phyloP scores from a whole-genome alignment of 1,284 basidiomycete genomes.

The Rhodofomes roseus region DNA sequence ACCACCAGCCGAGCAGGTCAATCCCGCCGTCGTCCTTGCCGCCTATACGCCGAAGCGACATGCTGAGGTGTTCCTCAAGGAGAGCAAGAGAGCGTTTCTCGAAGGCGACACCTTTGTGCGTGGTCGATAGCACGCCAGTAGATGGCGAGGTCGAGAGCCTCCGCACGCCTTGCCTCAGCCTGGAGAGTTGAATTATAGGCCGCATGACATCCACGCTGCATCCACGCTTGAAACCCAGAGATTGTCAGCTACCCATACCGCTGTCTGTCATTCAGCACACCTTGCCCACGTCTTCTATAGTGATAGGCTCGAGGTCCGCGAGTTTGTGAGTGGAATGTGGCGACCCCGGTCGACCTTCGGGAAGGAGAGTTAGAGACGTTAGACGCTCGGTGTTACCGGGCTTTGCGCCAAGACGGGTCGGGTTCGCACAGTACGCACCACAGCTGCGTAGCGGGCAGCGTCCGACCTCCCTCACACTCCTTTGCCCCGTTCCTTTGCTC shows the following conservation, averaged over 20 bases:
- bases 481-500: background rate
- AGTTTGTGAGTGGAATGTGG: too few species aligned
- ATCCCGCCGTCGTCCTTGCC: constrained; percentile 83
- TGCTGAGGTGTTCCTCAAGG: constrained; percentile 66
- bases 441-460: background rate
- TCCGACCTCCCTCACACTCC: background rate
- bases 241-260: too few species aligned
- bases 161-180: background rate
- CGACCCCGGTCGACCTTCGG: too few species aligned
- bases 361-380: too few species aligned
- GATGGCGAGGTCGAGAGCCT: background rate
- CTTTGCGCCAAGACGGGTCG: too few species aligned
- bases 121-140: constrained; percentile 31
- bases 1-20: constrained; percentile 93
- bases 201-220: background rate
- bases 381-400: too few species aligned
- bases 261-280: too few species aligned
- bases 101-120: constrained; percentile 69
- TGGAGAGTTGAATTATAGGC: background rate
- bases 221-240: too few species aligned
- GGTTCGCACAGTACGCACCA: background rate
- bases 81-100: constrained; percentile 66
- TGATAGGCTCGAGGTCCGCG: too few species aligned
- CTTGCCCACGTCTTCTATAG: too few species aligned
- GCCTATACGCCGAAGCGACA: constrained; percentile 76